These are phyloP conservation scores for Marsdenia floribunda DNA, from an alignment of 257 asterid genomes.

Conservation along the genomic window DNA sequence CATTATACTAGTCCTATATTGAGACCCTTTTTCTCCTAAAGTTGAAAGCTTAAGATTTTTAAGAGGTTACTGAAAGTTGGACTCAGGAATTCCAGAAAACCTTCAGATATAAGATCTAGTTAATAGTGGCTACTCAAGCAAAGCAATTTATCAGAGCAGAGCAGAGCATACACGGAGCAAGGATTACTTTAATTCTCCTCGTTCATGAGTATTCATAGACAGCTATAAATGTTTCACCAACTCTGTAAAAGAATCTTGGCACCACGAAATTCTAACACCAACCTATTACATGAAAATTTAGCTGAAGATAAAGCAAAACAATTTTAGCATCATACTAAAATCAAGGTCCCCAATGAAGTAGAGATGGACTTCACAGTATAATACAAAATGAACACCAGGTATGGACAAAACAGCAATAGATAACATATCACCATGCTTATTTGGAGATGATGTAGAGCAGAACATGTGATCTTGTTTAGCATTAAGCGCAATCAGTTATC, in stretches of 20 bases:
- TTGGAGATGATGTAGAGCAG: not conserved
- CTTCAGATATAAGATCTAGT: not conserved
- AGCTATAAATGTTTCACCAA: not conserved
- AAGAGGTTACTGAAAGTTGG: not conserved
- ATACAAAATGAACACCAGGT: not conserved
- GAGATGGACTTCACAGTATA: not conserved
- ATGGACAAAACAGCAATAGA: not conserved
- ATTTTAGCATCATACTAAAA: not conserved
- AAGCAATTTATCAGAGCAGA: not conserved
- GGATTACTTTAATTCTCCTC: too few relatives aligned
- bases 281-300: not conserved
- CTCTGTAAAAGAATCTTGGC: not conserved
- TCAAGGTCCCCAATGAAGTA: not conserved
- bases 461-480: not conserved
- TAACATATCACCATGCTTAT: not conserved
- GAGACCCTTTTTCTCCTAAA: not conserved
- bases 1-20: not conserved
- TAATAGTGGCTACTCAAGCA: not conserved
- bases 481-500: not conserved
- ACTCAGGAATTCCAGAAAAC: not conserved
- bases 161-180: too few relatives aligned
- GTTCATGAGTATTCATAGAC: too few relatives aligned
- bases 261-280: not conserved
- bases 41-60: not conserved
- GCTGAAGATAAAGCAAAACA: not conserved